Evolutionary conservation across 2,329 filamentous ascomycete genomes (phyloP).

Genomic region (Magnaporthiopsis incrustans): DNA sequence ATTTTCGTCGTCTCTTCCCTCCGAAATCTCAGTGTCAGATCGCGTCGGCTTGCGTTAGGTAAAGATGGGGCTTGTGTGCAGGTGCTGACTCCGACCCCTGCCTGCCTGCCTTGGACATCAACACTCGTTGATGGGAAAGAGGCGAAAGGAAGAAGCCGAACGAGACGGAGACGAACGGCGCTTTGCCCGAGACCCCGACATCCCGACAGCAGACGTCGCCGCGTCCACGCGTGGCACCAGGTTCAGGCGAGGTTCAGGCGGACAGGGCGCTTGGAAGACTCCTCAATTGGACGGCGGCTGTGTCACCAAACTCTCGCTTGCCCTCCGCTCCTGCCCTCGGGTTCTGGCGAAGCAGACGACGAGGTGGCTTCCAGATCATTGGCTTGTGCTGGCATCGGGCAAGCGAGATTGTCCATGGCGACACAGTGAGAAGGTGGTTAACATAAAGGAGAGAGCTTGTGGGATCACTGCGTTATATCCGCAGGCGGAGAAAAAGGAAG

Average conservation of each 20-base stretch:
- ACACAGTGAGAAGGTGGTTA: background rate
- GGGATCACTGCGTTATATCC: background rate
- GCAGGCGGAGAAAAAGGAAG: background rate
- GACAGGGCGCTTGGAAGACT: background rate
- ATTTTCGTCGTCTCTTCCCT: background rate
- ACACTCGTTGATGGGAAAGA: background rate
- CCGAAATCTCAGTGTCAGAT: background rate
- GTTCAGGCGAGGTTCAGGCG: background rate
- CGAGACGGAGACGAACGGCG: background rate
- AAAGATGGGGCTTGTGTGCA: background rate
- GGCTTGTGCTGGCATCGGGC: background rate
- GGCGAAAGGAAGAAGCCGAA: background rate
- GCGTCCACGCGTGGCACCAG: background rate
- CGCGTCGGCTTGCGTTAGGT: too few species aligned
- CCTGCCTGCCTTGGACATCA: background rate
- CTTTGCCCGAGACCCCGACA: background rate
- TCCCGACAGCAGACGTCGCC: too few species aligned
- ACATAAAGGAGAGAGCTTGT: background rate
- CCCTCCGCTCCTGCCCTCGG: too few species aligned
- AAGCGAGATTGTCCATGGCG: background rate
- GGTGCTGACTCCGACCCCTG: background rate
- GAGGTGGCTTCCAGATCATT: background rate
- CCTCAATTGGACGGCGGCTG: background rate
- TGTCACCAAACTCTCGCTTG: background rate
- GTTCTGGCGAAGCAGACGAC: background rate